phyloP scores from a whole-genome alignment of 805 yeast species.

The Priceomyces carsonii region DNA sequence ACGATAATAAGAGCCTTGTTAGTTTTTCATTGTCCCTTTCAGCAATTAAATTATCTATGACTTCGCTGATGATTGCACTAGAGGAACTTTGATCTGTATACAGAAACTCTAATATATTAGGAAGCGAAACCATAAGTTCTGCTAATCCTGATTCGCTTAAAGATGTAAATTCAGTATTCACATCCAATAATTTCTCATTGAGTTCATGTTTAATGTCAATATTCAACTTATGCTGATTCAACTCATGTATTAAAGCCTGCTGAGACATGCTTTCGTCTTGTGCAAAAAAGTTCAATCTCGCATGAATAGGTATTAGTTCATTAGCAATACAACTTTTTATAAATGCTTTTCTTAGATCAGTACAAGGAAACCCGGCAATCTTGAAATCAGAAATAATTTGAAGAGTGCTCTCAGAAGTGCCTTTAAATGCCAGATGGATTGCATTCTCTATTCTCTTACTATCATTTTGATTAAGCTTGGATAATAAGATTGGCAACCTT shows the following conservation, averaged over 20 bases:
- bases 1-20: constrained; percentile 50
- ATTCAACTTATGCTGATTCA: constrained; percentile 21
- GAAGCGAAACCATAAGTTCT: constrained; percentile 24
- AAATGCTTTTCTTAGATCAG: constrained; percentile 28
- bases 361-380: constrained; percentile 7
- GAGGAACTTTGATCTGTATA: constrained; percentile 26
- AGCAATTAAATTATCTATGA: constrained; percentile 23
- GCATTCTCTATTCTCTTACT: constrained; percentile 18
- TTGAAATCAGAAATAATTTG: constrained; percentile 11
- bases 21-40: constrained; percentile 33
- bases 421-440: constrained; percentile 14
- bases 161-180: constrained; percentile 41
- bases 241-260: constrained; percentile 26
- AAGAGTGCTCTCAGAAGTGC: constrained; percentile 13
- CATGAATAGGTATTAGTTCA: constrained; percentile 23
- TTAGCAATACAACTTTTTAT: constrained; percentile 31
- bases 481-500: constrained; percentile 25
- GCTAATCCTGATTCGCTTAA: constrained; percentile 39
- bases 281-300: constrained; percentile 28
- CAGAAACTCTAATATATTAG: constrained; percentile 22
- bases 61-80: constrained; percentile 15
- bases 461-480: constrained; percentile 11
- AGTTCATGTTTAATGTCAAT: constrained; percentile 25
- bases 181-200: constrained; percentile 30
- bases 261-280: constrained; percentile 24